Base-by-base conservation (phyloP, 345 rosid genomes). In the Gossypium rotundifolium region DNA sequence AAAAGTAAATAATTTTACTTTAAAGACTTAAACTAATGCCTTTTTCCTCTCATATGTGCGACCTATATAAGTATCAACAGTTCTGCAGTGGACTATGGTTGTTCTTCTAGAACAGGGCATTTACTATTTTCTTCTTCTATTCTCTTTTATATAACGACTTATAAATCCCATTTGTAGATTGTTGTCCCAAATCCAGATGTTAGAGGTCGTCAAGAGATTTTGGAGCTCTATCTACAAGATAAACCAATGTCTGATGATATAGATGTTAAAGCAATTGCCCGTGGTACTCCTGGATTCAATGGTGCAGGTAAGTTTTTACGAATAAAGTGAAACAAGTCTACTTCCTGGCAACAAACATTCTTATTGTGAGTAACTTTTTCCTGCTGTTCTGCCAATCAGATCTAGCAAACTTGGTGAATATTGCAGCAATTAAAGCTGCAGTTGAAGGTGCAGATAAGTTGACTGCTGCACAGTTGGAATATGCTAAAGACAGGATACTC, bases 371-470 rank as follows among this genome's bases (percentile, higher is more conserved):
- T 67, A 14, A 48, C 55, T 45, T 29, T 57, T 65, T 46, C 46
- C 62, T 25, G 12, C 10, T 51, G 16, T 49, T 29, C 68, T 65
- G 53, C 90, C 74, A 58, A 78, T 23, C 84, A 94, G 99, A 95
- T 89, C 96, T 93, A 52, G 94, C 99, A 73, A 95, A 95, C 80
- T 86, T 95, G 84, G 98, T 93, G 61, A 95, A 95, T 70, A 89
- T 95, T 78, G 99, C 98, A 76, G 99, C 99, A 78, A 91, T 95
- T 77, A 95, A 93, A 88, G 99, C 96, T 78, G 99, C 99, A 75
- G 96, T 95, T 68, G 99, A 93, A 45, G 99, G 98, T 29, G 97
- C 92, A 11, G 98, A 95, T 73, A 90, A 89, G 81, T 80, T 95
- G 71, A 85, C 85, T 77, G 72, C 94, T 71, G 54, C 76, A 11